Evolutionary conservation across 208 protist genomes (phyloP), one percentile per base, ranked within the genome.

Genomic region (Leishmania martiniquensis): DNA sequence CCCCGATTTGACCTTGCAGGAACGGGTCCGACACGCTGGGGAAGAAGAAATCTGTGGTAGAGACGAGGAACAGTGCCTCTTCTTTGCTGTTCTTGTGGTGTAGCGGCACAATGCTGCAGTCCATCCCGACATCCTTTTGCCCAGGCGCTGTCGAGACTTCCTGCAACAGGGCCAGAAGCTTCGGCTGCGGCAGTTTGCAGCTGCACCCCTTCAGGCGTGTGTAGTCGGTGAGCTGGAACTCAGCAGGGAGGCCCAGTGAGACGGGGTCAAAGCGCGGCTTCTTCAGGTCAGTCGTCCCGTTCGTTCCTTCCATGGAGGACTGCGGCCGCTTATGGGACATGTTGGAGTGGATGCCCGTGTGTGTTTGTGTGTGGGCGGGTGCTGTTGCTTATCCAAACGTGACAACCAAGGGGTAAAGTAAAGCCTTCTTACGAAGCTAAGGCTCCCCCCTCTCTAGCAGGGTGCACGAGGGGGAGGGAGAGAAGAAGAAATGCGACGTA

Each of bases 21-120:
- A 97, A 99, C 25, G 98, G 98, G 75, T 99, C 98, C 34, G 99
- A 97, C 15, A 99, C 95, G 74, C 97, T 93, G 32, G 98, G 98
- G 78, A 98, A 99, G 82, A 99, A 99, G 80, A 99, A 99, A 87
- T 99, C 98, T 15, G 96, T 98, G 20, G 97, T 99, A n/a, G 93
- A 97, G 60, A 99, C 87, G 74, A 98, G 91, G 63, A 93, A 98
- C 4, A 98, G 91, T 5, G 68, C 39, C 45, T 93, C 75, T 37
- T 82, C 85, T 29, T 47, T 44, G 51, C 77, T 86, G 73, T 88
- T 88, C 17, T 75, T 84, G 82, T 90, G 89, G 42, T 80, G 85
- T 68, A 98, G 78, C n/a, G 93, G 94, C 4, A 98, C 90, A 63
- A 98, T 96, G 72, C 89, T 95, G 91, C 97, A 99, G 87, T 98